phyloP scores from a whole-genome alignment of 2,329 filamentous ascomycete species.

The Phaeophleospora eucalypticola region DNA sequence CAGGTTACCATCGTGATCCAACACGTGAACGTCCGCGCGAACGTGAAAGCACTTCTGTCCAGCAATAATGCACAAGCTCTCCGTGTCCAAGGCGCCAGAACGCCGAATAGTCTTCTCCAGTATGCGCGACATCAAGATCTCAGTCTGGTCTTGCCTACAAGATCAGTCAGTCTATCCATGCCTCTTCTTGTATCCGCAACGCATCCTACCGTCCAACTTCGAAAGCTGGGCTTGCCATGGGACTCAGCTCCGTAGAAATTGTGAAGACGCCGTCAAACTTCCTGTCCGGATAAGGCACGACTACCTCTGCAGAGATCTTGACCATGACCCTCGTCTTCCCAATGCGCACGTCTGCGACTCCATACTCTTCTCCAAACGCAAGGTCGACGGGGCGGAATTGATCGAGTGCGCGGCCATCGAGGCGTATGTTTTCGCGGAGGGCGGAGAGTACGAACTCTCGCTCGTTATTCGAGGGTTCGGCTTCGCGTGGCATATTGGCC shows the following conservation, averaged over 20 bases:
- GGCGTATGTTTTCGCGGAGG: conserved; percentile 71
- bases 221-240: conserved; percentile 87
- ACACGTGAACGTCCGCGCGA: conserved; percentile 84
- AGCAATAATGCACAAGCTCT: conserved; percentile 89
- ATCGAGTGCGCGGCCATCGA: conserved; percentile 80
- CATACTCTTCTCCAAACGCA: conserved; percentile 84
- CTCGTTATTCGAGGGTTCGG: conserved; percentile 84
- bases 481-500: conserved; percentile 79
- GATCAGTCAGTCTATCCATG: conserved; percentile 61
- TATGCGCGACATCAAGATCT: conserved; percentile 79
- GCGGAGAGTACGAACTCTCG: conserved; percentile 80
- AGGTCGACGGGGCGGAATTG: conserved; percentile 74
- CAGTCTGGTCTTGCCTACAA: conserved; percentile 45
- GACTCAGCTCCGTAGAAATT: conserved; percentile 84
- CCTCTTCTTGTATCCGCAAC: conserved; percentile 25
- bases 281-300: conserved; percentile 77
- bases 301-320: conserved; percentile 83
- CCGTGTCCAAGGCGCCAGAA: conserved; percentile 87
- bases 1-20: conserved; percentile 86
- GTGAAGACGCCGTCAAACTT: conserved; percentile 95
- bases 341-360: conserved; percentile 77
- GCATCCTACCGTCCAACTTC: conserved; percentile 66
- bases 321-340: conserved; percentile 89
- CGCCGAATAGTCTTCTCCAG: conserved; percentile 93
- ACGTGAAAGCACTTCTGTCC: conserved; percentile 89